Evolutionary conservation across 371 early-diverging fungal species (phyloP).

Genomic region (Rhizomucor pusillus): DNA sequence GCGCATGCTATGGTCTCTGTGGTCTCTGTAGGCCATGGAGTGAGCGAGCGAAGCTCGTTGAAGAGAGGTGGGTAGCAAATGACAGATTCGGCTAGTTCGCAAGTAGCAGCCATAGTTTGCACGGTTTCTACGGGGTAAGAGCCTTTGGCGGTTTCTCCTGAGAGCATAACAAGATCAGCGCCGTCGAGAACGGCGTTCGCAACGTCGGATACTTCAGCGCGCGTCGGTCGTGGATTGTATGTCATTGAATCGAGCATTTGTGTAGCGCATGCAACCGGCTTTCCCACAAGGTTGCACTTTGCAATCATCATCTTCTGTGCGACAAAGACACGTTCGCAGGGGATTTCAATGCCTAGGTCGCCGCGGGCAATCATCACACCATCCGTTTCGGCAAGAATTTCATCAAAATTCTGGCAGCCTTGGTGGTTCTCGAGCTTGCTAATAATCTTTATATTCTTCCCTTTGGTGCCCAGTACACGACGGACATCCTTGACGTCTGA

Average conservation of each 20-base stretch:
- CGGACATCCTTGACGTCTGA: slow-evolving; percentile 87
- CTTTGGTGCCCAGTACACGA: slow-evolving; percentile 69
- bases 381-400: slow-evolving; percentile 91
- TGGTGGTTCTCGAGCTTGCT: slow-evolving; percentile 93
- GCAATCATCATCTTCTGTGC: slow-evolving; percentile 97
- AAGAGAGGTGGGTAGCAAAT: slow-evolving; percentile 73
- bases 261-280: slow-evolving; percentile 95
- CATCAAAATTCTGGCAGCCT: slow-evolving; percentile 92
- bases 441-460: slow-evolving; percentile 86
- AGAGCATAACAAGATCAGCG: slow-evolving; percentile 96
- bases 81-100: slow-evolving; percentile 70
- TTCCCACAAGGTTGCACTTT: slow-evolving; percentile 89
- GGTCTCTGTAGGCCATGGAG: slow-evolving; percentile 72
- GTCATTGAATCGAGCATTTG: slow-evolving; percentile 99
- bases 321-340: slow-evolving; percentile 83
- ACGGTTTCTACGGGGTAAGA: slow-evolving; percentile 75
- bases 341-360: slow-evolving; percentile 95
- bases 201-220: slow-evolving; percentile 98
- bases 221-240: slow-evolving; percentile 89
- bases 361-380: slow-evolving; percentile 99
- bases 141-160: slow-evolving; percentile 95
- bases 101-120: slow-evolving; percentile 68
- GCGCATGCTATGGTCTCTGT: slow-evolving; percentile 91
- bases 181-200: slow-evolving; percentile 96
- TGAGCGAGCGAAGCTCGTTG: slow-evolving; percentile 74